phyloP scores from a whole-genome alignment of 768 basidiomycete species.

The Pleurotus sapidus region DNA sequence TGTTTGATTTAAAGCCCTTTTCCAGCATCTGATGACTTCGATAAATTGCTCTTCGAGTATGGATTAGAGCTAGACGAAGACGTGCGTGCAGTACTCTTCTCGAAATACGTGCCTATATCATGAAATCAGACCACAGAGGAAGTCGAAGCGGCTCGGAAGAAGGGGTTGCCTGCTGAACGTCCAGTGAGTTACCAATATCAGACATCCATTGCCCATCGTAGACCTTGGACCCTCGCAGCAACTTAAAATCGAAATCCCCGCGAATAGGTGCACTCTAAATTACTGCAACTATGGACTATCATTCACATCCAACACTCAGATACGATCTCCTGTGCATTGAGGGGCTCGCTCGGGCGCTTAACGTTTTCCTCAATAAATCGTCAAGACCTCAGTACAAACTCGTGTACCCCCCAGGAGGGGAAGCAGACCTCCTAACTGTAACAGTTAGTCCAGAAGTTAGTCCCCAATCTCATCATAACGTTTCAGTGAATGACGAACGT shows the following conservation, averaged over 20 bases:
- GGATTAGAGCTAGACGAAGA: conserved; percentile 98
- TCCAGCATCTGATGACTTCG: conserved; percentile 90
- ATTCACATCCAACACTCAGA: conserved; percentile 39
- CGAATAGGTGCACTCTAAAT: conserved; percentile 67
- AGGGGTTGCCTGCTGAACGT: conserved; percentile 81
- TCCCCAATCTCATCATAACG: conserved; percentile 7
- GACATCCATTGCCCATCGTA: neutral
- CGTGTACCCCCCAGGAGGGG: conserved; percentile 67
- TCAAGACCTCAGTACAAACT: conserved; percentile 72
- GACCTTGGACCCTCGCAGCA: conserved; percentile 47
- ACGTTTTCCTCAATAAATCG: conserved; percentile 73
- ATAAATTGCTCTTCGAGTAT: conserved; percentile 94
- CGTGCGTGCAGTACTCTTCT: conserved; percentile 44
- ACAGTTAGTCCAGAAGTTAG: conserved; percentile 72
- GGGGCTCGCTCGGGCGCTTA: conserved; percentile 85
- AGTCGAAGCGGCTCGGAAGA: conserved; percentile 77
- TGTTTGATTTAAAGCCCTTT: conserved; percentile 14
- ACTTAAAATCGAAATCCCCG: conserved; percentile 98
- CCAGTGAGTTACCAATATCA: conserved; percentile 48
- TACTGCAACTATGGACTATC: conserved; percentile 3
- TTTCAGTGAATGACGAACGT: neutral
- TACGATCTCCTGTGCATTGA: conserved; percentile 98
- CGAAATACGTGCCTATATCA: conserved; percentile 3
- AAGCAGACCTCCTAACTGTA: conserved; percentile 61
- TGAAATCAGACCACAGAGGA: conserved; percentile 77